Base-by-base conservation (phyloP, 768 basidiomycete species). In the Trametes coccinea region DNA sequence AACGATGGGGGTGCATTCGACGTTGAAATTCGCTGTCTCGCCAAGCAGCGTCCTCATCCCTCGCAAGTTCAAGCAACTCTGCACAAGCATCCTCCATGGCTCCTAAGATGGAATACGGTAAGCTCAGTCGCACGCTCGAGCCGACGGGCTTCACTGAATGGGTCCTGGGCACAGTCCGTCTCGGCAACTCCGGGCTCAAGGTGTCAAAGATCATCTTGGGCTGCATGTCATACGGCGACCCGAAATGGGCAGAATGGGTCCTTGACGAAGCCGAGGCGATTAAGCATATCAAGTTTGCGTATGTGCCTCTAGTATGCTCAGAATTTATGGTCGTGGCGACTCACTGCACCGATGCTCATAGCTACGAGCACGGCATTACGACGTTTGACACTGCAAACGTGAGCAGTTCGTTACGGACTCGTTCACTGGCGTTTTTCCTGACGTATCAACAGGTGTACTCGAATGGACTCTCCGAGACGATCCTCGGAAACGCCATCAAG, bases 401-500 rank as follows among this genome's bases (percentile, higher is more conserved):
- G 58, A 45, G 71, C 46, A 2, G 4, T 16, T 17, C 44, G 2
- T 48, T 29, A 22, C 41, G 14, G 2, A 16, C 8, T 46, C n/a
- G 5, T 6, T 6, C 3, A 10, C 5, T 14, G 4, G 0, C 27
- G 6, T 17, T 11, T 14, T 40, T 61, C 10, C 48, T 5, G 14
- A 13, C 13, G 17, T 1, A n/a, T 22, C 17, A 11, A 37, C 43
- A 75, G 72, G 58, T 71, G 3, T 80, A 81, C 63, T 76, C 74
- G 5, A 74, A 77, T 53, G 79, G 79, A 8, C 60, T 72, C 4
- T 78, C 77, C 0, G 82, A 83, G 66, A 59, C 69, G 39, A 77
- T 83, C 61, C 71, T 82, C 27, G 81, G 82, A 22, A 78, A 80
- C 53, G 79, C 79, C 4, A 75, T 84, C 67, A 81, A 79, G 67